Base-by-base conservation (phyloP, 139 green algal genomes). In the Chlamydomonas sp. region DNA sequence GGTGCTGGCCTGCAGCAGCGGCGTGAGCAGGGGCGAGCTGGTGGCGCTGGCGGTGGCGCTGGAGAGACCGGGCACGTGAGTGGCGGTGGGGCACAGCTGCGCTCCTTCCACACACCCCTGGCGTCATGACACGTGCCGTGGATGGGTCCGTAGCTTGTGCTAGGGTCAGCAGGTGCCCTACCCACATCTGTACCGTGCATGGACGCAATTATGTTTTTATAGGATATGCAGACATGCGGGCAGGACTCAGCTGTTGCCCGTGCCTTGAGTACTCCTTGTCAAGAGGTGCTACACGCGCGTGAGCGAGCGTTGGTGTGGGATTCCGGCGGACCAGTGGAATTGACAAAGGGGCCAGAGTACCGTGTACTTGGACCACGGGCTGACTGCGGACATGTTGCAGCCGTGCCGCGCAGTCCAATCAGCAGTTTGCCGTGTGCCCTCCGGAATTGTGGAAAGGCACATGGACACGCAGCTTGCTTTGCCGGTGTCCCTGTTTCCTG, bases 11-110 rank as follows among this genome's bases (percentile, higher is more conserved):
- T 92, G 79, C 79, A 94, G 85, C 60, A 61, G 89, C 8, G 92
- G 92, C 59, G 80, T 99, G 20, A 63, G 67, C 12, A 57, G 78
- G 10, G 96, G 96, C 1, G 95, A 99, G 80, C 6, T 90, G 17
- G 97, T 99, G 78, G 92, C 90, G 3, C 93, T 99, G 6, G 93
- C 88, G 6, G 89, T 96, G 16, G 95, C 89, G 0, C 15, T 96
- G 83, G 96, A 98, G 88, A 69, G 78, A 72, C 91, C 93, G 0
- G 94, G 91, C 80, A 91, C 69, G 92, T 91, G 73, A 12, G 60
- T 76, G 58, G 49, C 0, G 77, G 60, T 49, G n/a, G 16, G 49
- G 58, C 57, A 5, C 60, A 7, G n/a, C 1, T 85, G 77, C 78
- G 59, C 17, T 84, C 17, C 63, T 66, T 5, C 62, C 59, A 73